Evolutionary conservation across 805 yeast species (phyloP).

Genomic region (Wickerhamiella occidentalis): DNA sequence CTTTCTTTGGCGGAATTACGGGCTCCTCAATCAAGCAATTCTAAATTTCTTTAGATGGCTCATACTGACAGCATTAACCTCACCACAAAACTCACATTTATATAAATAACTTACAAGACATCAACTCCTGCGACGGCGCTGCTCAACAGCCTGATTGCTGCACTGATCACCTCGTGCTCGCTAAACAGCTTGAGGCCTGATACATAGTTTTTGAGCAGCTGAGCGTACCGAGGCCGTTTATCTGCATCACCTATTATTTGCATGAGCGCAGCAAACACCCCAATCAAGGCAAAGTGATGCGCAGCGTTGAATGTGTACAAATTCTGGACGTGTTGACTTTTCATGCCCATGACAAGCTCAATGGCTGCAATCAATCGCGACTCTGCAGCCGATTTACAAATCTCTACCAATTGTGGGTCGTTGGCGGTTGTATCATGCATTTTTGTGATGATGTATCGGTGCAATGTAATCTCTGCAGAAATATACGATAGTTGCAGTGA

Average conservation of each 20-base stretch:
- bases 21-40: neutral
- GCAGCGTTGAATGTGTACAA: constrained; percentile 85
- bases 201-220: constrained; percentile 61
- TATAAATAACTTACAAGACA: constrained; percentile 6
- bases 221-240: constrained; percentile 53
- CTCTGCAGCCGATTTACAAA: constrained; percentile 76
- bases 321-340: constrained; percentile 71
- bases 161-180: constrained; percentile 63
- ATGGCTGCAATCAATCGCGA: constrained; percentile 72
- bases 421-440: constrained; percentile 29
- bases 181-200: constrained; percentile 65
- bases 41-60: neutral
- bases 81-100: too few species aligned
- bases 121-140: constrained; percentile 52
- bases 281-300: constrained; percentile 67
- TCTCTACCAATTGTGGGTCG: constrained; percentile 43
- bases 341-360: constrained; percentile 62
- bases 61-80: too few species aligned
- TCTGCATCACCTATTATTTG: constrained; percentile 43
- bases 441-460: constrained; percentile 37
- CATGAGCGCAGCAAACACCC: constrained; percentile 74
- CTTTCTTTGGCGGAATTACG: neutral
- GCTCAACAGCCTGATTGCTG: constrained; percentile 61
- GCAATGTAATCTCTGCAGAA: constrained; percentile 79
- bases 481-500: constrained; percentile 74